Evolutionary conservation across 2,329 filamentous ascomycete species (phyloP), one percentile per base, ranked within the genome.

Genomic region (Claviceps sp.): DNA sequence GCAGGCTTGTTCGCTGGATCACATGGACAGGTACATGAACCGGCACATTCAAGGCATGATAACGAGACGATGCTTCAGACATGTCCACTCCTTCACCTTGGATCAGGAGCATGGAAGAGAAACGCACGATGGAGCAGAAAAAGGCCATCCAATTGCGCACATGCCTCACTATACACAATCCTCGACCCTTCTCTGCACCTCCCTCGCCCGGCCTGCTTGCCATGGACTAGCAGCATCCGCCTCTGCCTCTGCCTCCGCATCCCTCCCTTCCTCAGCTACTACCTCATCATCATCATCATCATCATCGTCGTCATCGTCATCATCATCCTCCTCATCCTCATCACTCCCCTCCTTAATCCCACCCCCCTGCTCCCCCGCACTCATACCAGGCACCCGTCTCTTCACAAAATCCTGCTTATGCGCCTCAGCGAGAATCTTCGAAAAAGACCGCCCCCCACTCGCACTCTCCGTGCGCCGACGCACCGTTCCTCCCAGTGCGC

Each of bases 391-490:
- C 59, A 64, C 68, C 56, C 80, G 77, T 65, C 81, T 86, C 71
- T 93, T 85, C 68, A 94, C 87, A 65, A 96, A 97, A 68, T 97
- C 91, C 65, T 95, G 85, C 55, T 80, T 85, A 65, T 97, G 93
- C 5, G 91, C 91, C 55, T 84, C 78, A 4, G 88, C 85, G 58
- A 96, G 75, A n/a, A 89, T 81, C 14, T 76, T 80, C 5, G 73
- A 72, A 52, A 81, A 73, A 0, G 69, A 68, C 17, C 67, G 68
- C 52, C 48, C 58, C 52, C 48, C 58, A 55, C 52, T 58, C 6
- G 59, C 50, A 1, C 65, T 61, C 19, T 68, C 65, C 1, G 66
- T 50, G 48, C 66, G 65, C 8, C 68, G 64, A 53, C 66, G 57
- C 55, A 65, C 38, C 30, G 11, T 57, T 50, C 50, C 60, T 34